A percentile compares a stretch with the other conserved stretches of the same genome.
These are phyloP conservation scores for Globisporangium camurandrum DNA, from an alignment of 352 stramenopile genomes.

Conservation along the genomic window DNA sequence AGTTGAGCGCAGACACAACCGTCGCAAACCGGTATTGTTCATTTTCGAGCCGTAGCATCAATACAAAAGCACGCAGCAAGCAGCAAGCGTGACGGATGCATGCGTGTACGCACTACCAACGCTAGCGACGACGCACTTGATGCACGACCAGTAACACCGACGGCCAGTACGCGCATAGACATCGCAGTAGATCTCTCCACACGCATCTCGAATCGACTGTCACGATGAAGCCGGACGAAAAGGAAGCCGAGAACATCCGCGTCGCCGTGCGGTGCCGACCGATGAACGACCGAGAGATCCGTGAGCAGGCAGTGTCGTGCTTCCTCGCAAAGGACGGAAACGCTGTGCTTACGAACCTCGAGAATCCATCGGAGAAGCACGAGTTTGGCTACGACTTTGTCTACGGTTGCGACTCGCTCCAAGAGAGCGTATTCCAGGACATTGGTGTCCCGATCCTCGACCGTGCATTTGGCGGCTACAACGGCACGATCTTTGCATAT, in stretches of 20 bases:
- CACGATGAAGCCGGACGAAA: slow-evolving; percentile 66
- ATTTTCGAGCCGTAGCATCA: too few species aligned
- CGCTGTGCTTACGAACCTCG: slow-evolving; percentile 75
- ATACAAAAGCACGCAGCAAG: too few species aligned
- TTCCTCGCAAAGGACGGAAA: slow-evolving; percentile 66
- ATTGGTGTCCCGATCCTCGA: slow-evolving; percentile 77
- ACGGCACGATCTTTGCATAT: slow-evolving; percentile 88
- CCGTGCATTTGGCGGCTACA: slow-evolving; percentile 80
- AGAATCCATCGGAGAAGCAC: slow-evolving; percentile 70
- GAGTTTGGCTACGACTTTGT: slow-evolving; percentile 88
- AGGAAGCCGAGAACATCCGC: slow-evolving; percentile 86
- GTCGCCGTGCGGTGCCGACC: slow-evolving; percentile 89
- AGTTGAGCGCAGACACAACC: too few species aligned
- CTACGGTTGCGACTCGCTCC: slow-evolving; percentile 71
- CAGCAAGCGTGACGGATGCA: too few species aligned
- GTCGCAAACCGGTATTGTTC: too few species aligned
- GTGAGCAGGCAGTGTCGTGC: slow-evolving; percentile 64
- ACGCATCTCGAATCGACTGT: too few species aligned
- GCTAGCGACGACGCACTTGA: too few species aligned
- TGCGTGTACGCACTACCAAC: too few species aligned
- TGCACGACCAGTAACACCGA: too few species aligned
- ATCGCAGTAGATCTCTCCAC: too few species aligned
- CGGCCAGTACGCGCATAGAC: neutral
- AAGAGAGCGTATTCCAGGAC: slow-evolving; percentile 69
- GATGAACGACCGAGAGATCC: slow-evolving; percentile 86